Conservation (phyloP, 192 early-diverging fungal genomes). For the Rhizoclosmatium globosum region DNA sequence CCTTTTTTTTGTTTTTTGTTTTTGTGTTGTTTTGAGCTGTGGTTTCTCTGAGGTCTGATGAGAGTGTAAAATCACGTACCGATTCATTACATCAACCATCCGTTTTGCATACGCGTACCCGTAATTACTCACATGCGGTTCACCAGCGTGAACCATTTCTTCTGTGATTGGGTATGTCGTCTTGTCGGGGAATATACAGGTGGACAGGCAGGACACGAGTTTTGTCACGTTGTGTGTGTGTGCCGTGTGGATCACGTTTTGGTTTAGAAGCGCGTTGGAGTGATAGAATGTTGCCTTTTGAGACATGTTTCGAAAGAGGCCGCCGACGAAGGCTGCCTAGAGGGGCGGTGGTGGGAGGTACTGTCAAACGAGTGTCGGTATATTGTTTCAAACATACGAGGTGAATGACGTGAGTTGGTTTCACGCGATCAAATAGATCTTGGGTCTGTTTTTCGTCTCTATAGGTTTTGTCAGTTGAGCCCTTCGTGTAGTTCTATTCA, state of each 20-base stretch:
- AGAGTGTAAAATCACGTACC: constrained; percentile 42
- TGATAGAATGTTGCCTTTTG: constrained; percentile 80
- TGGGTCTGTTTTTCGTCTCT: constrained; percentile 69
- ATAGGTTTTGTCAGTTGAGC: not conserved
- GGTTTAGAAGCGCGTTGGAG: constrained; percentile 82
- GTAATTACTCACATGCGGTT: constrained; percentile 82
- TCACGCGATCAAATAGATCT: constrained; percentile 77
- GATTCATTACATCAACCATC: constrained; percentile 85
- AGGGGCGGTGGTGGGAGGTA: not conserved
- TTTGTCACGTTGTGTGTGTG: constrained; percentile 75
- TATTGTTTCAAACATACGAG: constrained; percentile 43
- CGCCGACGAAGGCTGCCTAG: constrained; percentile 64
- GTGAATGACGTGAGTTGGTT: constrained; percentile 84
- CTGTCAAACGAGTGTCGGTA: not conserved
- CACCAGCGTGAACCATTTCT: constrained; percentile 84
- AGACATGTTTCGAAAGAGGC: constrained; percentile 84
- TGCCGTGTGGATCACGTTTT: constrained; percentile 72
- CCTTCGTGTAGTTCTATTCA: not conserved
- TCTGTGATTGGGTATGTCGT: constrained; percentile 86
- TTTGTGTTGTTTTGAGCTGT: no score
- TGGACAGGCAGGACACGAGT: constrained; percentile 86
- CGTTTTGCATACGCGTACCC: constrained; percentile 86
- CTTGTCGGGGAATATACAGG: constrained; percentile 87
- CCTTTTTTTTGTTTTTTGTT: constrained; percentile 45
- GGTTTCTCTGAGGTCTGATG: not conserved